phyloP scores from a whole-genome alignment of 768 basidiomycete genomes.

The Agrocybe praecox region DNA sequence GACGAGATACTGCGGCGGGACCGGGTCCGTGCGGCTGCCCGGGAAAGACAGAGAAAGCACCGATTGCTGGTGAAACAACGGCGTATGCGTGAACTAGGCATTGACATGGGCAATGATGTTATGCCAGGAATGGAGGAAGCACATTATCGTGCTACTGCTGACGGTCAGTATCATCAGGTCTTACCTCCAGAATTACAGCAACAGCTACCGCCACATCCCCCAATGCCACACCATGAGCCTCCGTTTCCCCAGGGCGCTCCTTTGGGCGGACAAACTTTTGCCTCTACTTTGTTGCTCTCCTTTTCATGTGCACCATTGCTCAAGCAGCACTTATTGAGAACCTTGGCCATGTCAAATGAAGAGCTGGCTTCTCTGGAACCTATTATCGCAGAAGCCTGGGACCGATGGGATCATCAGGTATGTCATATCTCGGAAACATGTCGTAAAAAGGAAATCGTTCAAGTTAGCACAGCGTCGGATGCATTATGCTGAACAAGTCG shows the following conservation, averaged over 20 bases:
- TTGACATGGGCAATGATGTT: constrained; percentile 81
- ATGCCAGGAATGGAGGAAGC: constrained; percentile 66
- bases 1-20: constrained; percentile 73
- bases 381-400: constrained; percentile 82
- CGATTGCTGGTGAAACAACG: constrained; percentile 76
- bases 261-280: constrained; percentile 76
- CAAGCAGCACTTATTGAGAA: constrained; percentile 75
- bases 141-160: constrained; percentile 59
- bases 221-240: constrained; percentile 47
- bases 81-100: constrained; percentile 80
- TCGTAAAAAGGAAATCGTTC: constrained; percentile 6
- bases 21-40: constrained; percentile 71
- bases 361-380: constrained; percentile 80
- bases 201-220: constrained; percentile 34
- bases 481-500: constrained; percentile 43
- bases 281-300: constrained; percentile 74
- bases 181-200: constrained; percentile 43
- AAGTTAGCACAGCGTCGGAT: constrained; percentile 34
- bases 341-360: constrained; percentile 74
- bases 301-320: constrained; percentile 75
- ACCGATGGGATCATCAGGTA: constrained; percentile 85
- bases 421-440: constrained; percentile 17
- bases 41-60: constrained; percentile 84
- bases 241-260: constrained; percentile 62
- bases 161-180: constrained; percentile 47